Evolutionary conservation across 768 basidiomycete species (phyloP).

Genomic region (Leccinum incarnatum): DNA sequence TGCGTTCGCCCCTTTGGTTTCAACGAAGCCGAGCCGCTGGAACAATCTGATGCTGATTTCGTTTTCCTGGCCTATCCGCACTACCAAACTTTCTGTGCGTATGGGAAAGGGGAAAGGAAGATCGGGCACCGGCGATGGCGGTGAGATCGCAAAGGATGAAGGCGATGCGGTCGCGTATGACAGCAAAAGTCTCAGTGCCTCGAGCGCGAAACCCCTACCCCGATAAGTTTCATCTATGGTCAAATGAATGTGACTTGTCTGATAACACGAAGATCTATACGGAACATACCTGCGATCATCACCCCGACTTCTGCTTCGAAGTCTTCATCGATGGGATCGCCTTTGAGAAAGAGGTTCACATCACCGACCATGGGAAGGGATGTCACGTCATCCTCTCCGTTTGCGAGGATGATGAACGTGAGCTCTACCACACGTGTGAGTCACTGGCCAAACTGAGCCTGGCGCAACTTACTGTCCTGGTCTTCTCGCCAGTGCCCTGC

Average conservation of each 20-base stretch:
- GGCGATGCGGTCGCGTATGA: constrained; percentile 59
- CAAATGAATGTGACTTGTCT: neutral
- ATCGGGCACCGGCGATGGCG: constrained; percentile 18
- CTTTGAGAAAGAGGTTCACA: constrained; percentile 85
- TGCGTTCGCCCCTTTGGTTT: constrained; percentile 65
- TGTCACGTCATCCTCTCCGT: constrained; percentile 28
- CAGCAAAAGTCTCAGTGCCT: constrained; percentile 65
- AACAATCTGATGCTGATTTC: constrained; percentile 70
- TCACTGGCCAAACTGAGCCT: neutral
- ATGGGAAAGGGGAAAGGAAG: constrained; percentile 43
- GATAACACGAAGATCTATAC: neutral
- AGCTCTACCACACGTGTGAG: constrained; percentile 49
- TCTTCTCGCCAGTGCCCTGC: constrained; percentile 84
- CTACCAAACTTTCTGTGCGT: constrained; percentile 51
- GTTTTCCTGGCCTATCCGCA: constrained; percentile 71
- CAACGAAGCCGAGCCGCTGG: constrained; percentile 67
- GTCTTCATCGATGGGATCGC: constrained; percentile 38
- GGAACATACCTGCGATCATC: constrained; percentile 80
- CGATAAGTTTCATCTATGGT: constrained; percentile 60
- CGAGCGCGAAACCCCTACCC: constrained; percentile 61
- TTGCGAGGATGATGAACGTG: constrained; percentile 83
- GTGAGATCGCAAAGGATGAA: constrained; percentile 10
- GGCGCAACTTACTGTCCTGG: constrained; percentile 59
- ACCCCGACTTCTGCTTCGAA: constrained; percentile 84
- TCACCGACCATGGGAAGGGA: constrained; percentile 80